Evolutionary conservation across 163 green algal species (phyloP).

Genomic region (Chlorella variabilis): DNA sequence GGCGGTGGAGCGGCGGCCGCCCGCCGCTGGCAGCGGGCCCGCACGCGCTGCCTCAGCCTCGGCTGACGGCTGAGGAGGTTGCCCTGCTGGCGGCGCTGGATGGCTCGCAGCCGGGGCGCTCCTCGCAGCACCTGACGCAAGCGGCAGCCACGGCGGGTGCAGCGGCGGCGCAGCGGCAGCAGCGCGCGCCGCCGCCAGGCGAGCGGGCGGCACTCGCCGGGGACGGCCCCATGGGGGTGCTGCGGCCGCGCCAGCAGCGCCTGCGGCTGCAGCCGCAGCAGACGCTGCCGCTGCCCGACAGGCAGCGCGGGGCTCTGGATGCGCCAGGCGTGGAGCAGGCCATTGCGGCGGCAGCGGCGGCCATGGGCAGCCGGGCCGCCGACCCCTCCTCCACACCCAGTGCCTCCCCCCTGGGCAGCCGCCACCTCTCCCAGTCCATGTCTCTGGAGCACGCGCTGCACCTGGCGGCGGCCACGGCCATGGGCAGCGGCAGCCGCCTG

Average conservation of each 20-base stretch:
- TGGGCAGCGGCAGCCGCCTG: constrained; percentile 13
- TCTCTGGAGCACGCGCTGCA: constrained; percentile 38
- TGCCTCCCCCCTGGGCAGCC: too few relatives aligned
- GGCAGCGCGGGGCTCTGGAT: not conserved
- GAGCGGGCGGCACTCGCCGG: too few relatives aligned
- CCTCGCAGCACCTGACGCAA: not conserved
- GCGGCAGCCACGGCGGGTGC: not conserved
- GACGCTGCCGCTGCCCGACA: not conserved
- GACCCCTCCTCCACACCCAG: too few relatives aligned
- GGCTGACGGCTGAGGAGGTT: not conserved
- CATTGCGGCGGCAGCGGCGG: not conserved
- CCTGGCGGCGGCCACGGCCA: constrained; percentile 23
- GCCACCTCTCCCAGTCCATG: not conserved
- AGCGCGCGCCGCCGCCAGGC: too few relatives aligned
- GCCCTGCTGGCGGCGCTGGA: not conserved
- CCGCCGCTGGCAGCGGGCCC: not conserved
- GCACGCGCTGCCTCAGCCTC: not conserved
- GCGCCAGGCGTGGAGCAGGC: not conserved
- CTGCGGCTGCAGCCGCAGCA: not conserved
- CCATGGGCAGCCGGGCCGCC: too few relatives aligned
- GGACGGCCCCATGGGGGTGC: too few relatives aligned
- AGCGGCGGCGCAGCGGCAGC: too few relatives aligned
- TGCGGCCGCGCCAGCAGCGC: not conserved
- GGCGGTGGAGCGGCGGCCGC: not conserved
- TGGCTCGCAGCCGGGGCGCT: not conserved